phyloP scores from a whole-genome alignment of 441 rosid species.

The Isatis lusitanica region DNA sequence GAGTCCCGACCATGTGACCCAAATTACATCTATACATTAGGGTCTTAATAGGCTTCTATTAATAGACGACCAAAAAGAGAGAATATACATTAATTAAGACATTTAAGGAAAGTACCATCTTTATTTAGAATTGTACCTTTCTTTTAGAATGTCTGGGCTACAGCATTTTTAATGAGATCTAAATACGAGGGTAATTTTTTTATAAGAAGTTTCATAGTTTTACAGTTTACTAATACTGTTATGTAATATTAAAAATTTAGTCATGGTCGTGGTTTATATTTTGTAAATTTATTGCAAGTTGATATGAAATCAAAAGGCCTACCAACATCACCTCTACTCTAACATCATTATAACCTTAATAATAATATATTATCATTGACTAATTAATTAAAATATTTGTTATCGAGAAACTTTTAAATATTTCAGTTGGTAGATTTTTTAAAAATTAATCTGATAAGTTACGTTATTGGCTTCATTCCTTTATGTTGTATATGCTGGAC shows the following conservation, averaged over 20 bases:
- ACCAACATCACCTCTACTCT: slow-evolving; percentile 6
- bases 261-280: background rate
- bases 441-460: background rate
- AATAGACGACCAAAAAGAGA: background rate
- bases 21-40: background rate
- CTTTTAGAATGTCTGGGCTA: background rate
- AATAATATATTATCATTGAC: slow-evolving; percentile 7
- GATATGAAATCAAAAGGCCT: background rate
- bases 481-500: too few relatives aligned
- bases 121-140: too few relatives aligned
- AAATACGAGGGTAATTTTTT: too few relatives aligned
- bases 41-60: slow-evolving; percentile 15
- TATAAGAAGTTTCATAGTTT: too few relatives aligned
- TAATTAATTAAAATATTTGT: background rate
- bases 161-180: too few relatives aligned
- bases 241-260: too few relatives aligned
- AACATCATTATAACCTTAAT: slow-evolving; percentile 18
- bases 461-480: background rate
- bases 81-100: background rate
- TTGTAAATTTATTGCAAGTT: background rate
- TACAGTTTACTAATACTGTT: too few relatives aligned
- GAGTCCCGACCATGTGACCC: slow-evolving; percentile 6
- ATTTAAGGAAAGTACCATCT: background rate
- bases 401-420: background rate
- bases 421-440: background rate